Conservation (phyloP, 2,329 filamentous ascomycete genomes). For the Torrubiellomyces zombiae region DNA sequence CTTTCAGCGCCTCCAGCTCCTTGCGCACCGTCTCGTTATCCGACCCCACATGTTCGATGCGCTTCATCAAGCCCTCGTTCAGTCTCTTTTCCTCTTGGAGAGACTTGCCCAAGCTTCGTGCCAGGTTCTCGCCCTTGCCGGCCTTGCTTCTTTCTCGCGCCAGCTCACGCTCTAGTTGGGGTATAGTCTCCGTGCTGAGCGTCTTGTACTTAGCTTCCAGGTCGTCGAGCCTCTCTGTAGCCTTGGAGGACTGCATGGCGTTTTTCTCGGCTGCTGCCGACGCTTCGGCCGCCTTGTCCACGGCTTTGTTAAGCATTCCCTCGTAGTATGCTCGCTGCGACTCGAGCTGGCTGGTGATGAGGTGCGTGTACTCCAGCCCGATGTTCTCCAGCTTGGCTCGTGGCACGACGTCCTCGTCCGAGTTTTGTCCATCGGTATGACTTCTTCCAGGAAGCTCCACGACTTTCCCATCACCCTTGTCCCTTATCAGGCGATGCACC, state of each 20-base stretch:
- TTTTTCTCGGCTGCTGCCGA: conserved; percentile 49
- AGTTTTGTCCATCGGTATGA: conserved; percentile 12
- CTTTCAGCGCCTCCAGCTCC: conserved; percentile 38
- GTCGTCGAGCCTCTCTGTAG: conserved; percentile 29
- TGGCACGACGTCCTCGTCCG: conserved; percentile 53
- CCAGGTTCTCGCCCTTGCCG: conserved; percentile 57
- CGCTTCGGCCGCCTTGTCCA: conserved; percentile 72
- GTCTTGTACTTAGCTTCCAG: conserved; percentile 31
- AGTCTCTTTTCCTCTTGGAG: conserved; percentile 79
- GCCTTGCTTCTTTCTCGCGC: conserved; percentile 51
- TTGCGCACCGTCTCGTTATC: conserved; percentile 41
- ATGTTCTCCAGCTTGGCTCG: conserved; percentile 57
- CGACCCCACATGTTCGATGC: conserved; percentile 58
- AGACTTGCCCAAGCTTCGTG: conserved; percentile 56
- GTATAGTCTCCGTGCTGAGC: conserved; percentile 39
- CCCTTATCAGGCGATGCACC: conserved; percentile 87
- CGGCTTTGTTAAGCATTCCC: conserved; percentile 74
- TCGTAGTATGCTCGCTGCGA: conserved; percentile 89
- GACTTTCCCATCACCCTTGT: conserved; percentile 82
- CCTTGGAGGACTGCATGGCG: conserved; percentile 28
- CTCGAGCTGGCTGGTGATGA: conserved; percentile 84
- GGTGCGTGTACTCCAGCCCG: conserved; percentile 83
- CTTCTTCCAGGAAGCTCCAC: conserved; percentile 63
- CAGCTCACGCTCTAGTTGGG: conserved; percentile 55
- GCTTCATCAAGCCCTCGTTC: conserved; percentile 60